Conservation (phyloP, 148 eudicot genomes). For the Arctostaphylos glauca region DNA sequence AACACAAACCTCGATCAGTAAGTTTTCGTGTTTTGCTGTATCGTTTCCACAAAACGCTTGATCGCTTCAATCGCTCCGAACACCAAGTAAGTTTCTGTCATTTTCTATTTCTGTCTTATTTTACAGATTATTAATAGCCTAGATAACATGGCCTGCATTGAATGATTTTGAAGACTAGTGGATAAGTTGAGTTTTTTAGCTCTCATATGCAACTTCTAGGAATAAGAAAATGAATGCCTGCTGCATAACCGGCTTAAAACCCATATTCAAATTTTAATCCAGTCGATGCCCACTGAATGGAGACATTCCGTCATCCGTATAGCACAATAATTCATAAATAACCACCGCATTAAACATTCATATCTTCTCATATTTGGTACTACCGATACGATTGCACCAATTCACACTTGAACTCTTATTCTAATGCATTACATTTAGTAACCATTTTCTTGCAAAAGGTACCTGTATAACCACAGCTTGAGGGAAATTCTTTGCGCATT, state of each 20-base stretch:
- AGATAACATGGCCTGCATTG: too few relatives aligned
- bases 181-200: not conserved
- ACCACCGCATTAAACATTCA: not conserved
- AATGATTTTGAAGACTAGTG: not conserved
- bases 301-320: not conserved
- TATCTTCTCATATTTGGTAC: not conserved
- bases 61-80: too few relatives aligned
- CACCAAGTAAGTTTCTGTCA: too few relatives aligned
- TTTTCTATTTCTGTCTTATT: too few relatives aligned
- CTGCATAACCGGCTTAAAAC: not conserved
- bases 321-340: not conserved
- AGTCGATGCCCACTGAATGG: not conserved
- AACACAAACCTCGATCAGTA: too few relatives aligned
- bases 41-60: too few relatives aligned
- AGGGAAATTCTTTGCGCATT: constrained; percentile 59
- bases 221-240: too few relatives aligned
- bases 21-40: too few relatives aligned
- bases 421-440: not conserved
- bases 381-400: not conserved
- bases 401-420: not conserved
- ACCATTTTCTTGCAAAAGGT: not conserved
- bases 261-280: not conserved
- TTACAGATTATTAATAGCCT: too few relatives aligned
- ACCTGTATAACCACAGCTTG: constrained; percentile 53
- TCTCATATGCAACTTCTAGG: not conserved